Conservation (phyloP, 495 filamentous ascomycete genomes). For the Penicillium cataractarum region DNA sequence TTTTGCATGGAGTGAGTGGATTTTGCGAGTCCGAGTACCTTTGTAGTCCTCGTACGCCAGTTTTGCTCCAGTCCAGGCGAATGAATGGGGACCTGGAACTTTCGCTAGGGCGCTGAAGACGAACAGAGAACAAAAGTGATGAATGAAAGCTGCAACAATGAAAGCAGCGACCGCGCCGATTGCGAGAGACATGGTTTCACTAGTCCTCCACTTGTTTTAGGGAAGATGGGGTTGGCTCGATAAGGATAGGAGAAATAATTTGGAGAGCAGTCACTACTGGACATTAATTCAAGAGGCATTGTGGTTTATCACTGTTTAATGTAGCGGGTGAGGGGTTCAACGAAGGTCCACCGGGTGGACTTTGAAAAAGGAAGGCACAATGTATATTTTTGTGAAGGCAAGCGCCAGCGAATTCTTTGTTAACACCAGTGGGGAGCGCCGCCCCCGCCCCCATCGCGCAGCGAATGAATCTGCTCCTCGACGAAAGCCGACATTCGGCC, state of each 20-base stretch:
- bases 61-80: conserved; percentile 29
- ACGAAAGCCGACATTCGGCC: too few relatives aligned
- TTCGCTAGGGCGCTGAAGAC: conserved; percentile 2
- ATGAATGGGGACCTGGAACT: conserved; percentile 35
- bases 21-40: conserved; percentile 33
- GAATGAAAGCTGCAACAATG: neutral
- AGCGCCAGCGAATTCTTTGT: neutral
- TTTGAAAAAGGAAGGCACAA: neutral
- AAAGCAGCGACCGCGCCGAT: neutral
- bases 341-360: neutral
- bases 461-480: neutral
- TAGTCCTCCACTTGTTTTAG: neutral
- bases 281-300: neutral
- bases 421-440: neutral
- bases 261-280: neutral
- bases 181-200: neutral
- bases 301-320: neutral
- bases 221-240: neutral
- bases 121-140: neutral
- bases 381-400: neutral
- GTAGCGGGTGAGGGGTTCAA: neutral
- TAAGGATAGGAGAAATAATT: neutral
- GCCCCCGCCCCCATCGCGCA: too few relatives aligned
- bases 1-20: conserved; percentile 35
- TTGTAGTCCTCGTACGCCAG: conserved; percentile 37